Evolutionary conservation across 1,139 yeast species (phyloP), one percentile per base, ranked within the genome.

Genomic region (Geotrichum phurueaensis): DNA sequence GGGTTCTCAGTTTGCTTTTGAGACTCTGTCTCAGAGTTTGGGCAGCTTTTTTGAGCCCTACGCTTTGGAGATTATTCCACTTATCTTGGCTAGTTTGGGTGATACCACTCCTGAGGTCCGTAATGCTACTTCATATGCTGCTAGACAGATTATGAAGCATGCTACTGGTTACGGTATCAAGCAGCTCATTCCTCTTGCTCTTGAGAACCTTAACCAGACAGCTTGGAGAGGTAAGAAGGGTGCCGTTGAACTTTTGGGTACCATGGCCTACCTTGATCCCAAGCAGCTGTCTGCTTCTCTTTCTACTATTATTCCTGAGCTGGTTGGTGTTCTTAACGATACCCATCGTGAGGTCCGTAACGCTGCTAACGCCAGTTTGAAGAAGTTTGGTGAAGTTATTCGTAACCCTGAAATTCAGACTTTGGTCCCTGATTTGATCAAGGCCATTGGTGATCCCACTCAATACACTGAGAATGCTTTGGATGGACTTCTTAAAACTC

Each of bases 161-260:
- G 89, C 99, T 10, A 91, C 98, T 4, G 86, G 96, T 66, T 94
- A 79, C 73, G 99, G 99, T 75, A 89, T 94, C 62, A 89, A 89
- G 72, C 86, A 87, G 68, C 81, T 94, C 72, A 91, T 94, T 72
- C 99, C 99, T 0, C 80, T 92, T 63, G 96, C 97, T 0, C 83
- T 94, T 62, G 84, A 86, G 47, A 90, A 89, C 67, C 79, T 94
- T 68, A 96, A 91, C 68, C 96, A 90, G 65, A 85, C 87, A 62
- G 88, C 96, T 0, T 94, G 99, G 99, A 84, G 99, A 77, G 85
- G 96, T 1, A 94, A 94, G 75, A 90, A 92, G 75, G 99, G 98
- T 13, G 90, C 98, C 6, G 99, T 94, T 36, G 99, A 95, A 71
- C 78, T 94, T 63, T 80, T 94, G 57, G 99, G 99, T 74, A 86